phyloP scores from a whole-genome alignment of 2,329 filamentous ascomycete genomes.

The Cladosporium sp. region DNA sequence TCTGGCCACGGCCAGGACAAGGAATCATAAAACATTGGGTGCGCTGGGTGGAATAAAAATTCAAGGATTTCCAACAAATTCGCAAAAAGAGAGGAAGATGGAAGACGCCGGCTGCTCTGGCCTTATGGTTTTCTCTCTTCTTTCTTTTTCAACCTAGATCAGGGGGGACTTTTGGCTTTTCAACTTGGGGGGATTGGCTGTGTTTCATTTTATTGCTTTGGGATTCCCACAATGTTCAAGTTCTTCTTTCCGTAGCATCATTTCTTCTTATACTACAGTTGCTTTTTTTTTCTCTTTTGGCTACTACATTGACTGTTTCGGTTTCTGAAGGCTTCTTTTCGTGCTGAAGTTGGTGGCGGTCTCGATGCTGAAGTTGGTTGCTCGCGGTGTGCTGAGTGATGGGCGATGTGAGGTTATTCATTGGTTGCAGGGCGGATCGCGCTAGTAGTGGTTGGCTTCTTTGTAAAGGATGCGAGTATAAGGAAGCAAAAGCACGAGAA shows the following conservation, averaged over 20 bases:
- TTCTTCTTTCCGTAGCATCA: not conserved
- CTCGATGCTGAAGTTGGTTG: too few species aligned
- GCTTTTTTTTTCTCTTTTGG: not conserved
- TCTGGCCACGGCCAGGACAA: not conserved
- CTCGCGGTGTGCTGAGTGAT: not conserved
- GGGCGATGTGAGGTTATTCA: not conserved
- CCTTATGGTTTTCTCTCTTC: not conserved
- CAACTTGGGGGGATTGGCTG: not conserved
- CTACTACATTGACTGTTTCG: not conserved
- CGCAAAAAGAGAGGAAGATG: not conserved
- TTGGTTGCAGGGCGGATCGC: not conserved
- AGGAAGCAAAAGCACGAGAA: not conserved
- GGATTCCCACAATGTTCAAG: conserved; percentile 1
- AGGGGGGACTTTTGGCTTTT: conserved; percentile 6
- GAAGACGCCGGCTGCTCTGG: not conserved
- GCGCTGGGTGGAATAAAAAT: not conserved
- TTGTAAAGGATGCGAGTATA: not conserved
- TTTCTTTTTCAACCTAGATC: conserved; percentile 10
- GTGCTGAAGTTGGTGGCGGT: too few species aligned
- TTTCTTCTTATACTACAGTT: not conserved
- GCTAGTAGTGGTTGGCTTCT: not conserved
- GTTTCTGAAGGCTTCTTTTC: too few species aligned
- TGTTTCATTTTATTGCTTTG: not conserved
- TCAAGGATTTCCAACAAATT: conserved; percentile 11
- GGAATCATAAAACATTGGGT: conserved; percentile 4